A percentile compares a stretch with the other conserved stretches of the same genome.
Evolutionary conservation across 306 rosid genomes (phyloP).

Genomic region (Vigna unguiculata): DNA sequence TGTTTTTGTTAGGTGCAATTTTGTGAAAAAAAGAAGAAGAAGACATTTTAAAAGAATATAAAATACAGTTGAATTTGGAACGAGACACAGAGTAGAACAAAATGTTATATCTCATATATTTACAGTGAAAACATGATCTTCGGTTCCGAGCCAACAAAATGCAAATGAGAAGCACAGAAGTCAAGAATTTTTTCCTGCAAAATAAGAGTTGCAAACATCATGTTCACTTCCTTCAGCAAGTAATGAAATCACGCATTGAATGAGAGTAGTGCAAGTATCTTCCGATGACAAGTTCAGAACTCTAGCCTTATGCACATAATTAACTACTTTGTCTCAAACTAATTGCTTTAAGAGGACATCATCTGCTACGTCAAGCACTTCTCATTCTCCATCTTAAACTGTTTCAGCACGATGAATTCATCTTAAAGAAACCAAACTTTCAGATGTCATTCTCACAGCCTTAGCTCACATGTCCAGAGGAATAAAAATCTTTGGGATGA

Average conservation of each 20-base stretch:
- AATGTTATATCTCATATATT: constrained; percentile 10
- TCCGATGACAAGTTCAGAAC: neutral
- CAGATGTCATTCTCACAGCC: neutral
- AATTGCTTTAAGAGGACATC: constrained; percentile 26
- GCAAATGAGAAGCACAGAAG: neutral
- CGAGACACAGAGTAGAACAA: neutral
- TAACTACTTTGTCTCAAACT: constrained; percentile 10
- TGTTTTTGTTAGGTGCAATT: too few species aligned
- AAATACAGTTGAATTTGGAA: neutral
- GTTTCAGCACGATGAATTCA: neutral
- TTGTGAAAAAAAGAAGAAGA: too few species aligned
- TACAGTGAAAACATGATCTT: constrained; percentile 24
- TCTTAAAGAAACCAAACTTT: constrained; percentile 21
- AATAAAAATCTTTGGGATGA: neutral
- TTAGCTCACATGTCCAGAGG: neutral
- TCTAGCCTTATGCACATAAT: constrained; percentile 17
- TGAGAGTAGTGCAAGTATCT: constrained; percentile 17
- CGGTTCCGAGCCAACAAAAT: neutral
- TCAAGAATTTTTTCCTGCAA: constrained; percentile 52
- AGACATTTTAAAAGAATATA: neutral
- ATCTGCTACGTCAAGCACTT: constrained; percentile 4
- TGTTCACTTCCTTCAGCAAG: constrained; percentile 29
- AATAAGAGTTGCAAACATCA: constrained; percentile 38
- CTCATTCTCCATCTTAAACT: constrained; percentile 11
- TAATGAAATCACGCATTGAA: constrained; percentile 20